These are phyloP conservation scores for Kwoniella botswanensis DNA, from an alignment of 768 basidiomycete genomes.

Conservation along the genomic window DNA sequence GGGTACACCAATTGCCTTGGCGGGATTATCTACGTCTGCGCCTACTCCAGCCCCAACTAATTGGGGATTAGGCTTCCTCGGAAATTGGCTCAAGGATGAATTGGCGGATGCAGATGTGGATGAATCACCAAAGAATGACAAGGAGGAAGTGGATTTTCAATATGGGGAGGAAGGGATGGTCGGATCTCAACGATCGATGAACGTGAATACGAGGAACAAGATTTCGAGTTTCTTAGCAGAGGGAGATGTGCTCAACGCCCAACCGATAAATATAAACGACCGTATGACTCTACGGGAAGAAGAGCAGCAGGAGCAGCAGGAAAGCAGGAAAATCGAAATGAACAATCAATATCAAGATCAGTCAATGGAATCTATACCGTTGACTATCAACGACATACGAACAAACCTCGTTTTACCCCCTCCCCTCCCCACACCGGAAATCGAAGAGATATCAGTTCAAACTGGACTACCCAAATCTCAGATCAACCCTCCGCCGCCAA, in stretches of 20 bases:
- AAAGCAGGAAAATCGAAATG: neutral
- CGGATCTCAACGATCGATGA: conserved; percentile 3
- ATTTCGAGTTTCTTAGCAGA: conserved; percentile 18
- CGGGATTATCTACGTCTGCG: neutral
- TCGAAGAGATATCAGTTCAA: conserved; percentile 11
- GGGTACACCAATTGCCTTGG: neutral
- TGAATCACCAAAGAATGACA: neutral
- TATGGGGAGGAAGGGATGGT: conserved; percentile 31
- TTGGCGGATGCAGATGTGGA: neutral
- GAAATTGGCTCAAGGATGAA: conserved; percentile 33
- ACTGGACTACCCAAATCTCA: conserved; percentile 6
- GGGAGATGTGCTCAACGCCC: neutral
- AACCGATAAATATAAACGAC: neutral
- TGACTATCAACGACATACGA: neutral
- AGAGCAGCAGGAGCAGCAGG: neutral
- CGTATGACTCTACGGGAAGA: neutral
- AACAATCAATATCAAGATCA: conserved; percentile 5
- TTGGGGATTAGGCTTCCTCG: conserved; percentile 44
- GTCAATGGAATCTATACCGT: conserved; percentile 10
- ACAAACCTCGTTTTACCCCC: conserved; percentile 16
- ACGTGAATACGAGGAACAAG: conserved; percentile 17
- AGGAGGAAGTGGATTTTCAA: conserved; percentile 25
- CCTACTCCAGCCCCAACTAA: conserved; percentile 17
- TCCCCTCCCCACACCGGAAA: conserved; percentile 22
- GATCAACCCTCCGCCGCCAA: conserved; percentile 5